Evolutionary conservation across 202 grass and related monocot genomes (phyloP).

Genomic region (Elaeis oleifera): DNA sequence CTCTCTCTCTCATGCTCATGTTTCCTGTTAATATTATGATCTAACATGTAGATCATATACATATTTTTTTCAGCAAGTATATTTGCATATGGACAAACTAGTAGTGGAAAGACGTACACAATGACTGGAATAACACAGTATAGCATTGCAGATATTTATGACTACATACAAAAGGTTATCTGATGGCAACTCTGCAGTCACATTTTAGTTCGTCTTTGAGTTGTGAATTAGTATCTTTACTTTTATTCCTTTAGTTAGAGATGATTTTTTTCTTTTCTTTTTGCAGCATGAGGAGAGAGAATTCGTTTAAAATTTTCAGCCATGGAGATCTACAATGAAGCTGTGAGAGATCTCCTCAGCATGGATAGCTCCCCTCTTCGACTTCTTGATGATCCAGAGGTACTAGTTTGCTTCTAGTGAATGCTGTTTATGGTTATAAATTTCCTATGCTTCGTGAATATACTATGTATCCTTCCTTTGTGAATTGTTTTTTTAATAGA

Average conservation of each 20-base stretch:
- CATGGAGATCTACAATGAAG: constrained; percentile 97
- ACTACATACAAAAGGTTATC: constrained; percentile 56
- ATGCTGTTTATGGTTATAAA: not conserved
- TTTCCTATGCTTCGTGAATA: constrained; percentile 4
- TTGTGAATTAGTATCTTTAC: not conserved
- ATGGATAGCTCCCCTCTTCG: constrained; percentile 46
- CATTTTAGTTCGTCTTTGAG: not conserved
- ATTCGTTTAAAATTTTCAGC: constrained; percentile 80
- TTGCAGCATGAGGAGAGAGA: constrained; percentile 64
- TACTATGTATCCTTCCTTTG: constrained; percentile 7
- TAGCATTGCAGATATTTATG: constrained; percentile 70
- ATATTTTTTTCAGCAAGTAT: constrained; percentile 51
- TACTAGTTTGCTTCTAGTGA: constrained; percentile 8
- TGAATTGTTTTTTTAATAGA: constrained; percentile 33
- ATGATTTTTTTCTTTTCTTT: not conserved
- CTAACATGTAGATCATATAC: not conserved
- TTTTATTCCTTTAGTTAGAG: not conserved
- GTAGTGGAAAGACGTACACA: constrained; percentile 93
- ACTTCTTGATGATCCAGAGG: constrained; percentile 94
- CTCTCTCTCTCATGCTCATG: too few species aligned
- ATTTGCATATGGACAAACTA: constrained; percentile 92
- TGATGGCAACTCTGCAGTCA: not conserved
- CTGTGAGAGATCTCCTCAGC: constrained; percentile 72
- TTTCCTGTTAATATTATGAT: constrained; percentile 2
- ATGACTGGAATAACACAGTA: constrained; percentile 79